Evolutionary conservation across 768 basidiomycete species (phyloP), one percentile per base, ranked within the genome.

Genomic region (Kwoniella dendrophila): DNA sequence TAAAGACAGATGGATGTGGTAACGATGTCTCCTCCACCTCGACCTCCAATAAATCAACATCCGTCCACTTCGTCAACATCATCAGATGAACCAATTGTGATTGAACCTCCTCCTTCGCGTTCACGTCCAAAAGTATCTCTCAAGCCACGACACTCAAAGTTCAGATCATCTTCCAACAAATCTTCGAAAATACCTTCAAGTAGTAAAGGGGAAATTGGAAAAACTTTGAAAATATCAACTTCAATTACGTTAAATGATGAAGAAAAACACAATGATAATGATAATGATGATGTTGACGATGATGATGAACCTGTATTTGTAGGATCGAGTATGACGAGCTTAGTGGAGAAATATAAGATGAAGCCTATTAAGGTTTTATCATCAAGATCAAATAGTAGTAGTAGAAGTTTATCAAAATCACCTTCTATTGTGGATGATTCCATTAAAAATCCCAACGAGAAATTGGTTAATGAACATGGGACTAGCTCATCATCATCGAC

Each of bases 281-380:
- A 36, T 24, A 22, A 32, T 14, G 10, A 29, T 34, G 57, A 56
- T 36, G 64, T 45, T n/a, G 54, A 58, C 6, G 62, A 60, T 7
- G 69, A 71, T 22, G 67, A 61, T 33, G 59, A 55, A n/a, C 69
- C 69, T 10, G 59, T 70, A 2, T 70, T 62, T 41, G 45, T 68
- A 2, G 63, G 62, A 4, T 44, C 47, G 24, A 58, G 41, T 4
- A 41, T 60, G 16, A 30, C 2, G 5, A 30, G 57, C 20, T 40
- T 66, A 4, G 50, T 64, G 1, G 45, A 56, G 43, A 59, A 56
- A 48, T 71, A 63, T 27, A 56, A 47, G 8, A 66, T 60, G 44
- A 52, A 41, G 12, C 26, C 52, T 12, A 16, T 33, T 4, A 18
- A 22, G 16, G 47, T 22, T n/a, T 20, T 5, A 44, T 44, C 20